Conservation (phyloP, 768 basidiomycete species). For the Dioszegia hungarica region DNA sequence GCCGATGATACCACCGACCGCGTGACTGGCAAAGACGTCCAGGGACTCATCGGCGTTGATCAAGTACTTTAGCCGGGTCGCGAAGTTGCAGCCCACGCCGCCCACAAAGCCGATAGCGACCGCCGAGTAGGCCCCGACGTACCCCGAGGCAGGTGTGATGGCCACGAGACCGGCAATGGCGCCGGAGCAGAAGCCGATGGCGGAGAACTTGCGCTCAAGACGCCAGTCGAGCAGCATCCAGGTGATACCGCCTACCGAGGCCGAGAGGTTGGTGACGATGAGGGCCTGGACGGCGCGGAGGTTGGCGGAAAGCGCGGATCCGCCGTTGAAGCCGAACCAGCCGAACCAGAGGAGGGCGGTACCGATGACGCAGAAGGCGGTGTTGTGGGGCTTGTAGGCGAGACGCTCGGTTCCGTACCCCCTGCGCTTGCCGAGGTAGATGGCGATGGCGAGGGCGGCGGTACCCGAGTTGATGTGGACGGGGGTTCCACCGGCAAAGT, state of each 20-base stretch:
- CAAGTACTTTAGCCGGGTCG: slow-evolving; percentile 66
- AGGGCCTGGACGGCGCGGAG: slow-evolving; percentile 76
- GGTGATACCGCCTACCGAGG: slow-evolving; percentile 67
- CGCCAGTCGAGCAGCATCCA: slow-evolving; percentile 75
- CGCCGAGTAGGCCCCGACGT: slow-evolving; percentile 59
- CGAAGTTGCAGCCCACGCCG: slow-evolving; percentile 72
- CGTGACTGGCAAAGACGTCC: slow-evolving; percentile 89
- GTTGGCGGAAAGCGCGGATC: slow-evolving; percentile 75
- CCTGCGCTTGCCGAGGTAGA: slow-evolving; percentile 77
- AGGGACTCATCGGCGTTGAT: slow-evolving; percentile 78
- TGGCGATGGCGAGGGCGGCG: slow-evolving; percentile 75
- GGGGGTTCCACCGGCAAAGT: slow-evolving; percentile 67
- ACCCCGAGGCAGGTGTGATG: slow-evolving; percentile 83
- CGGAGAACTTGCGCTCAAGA: slow-evolving; percentile 73
- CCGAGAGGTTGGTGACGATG: slow-evolving; percentile 85
- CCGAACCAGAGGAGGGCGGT: slow-evolving; percentile 85
- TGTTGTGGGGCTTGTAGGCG: slow-evolving; percentile 78
- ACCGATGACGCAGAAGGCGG: slow-evolving; percentile 73
- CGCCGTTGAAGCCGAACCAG: slow-evolving; percentile 82
- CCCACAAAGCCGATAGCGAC: slow-evolving; percentile 70
- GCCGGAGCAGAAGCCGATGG: slow-evolving; percentile 89
- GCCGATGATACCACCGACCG: slow-evolving; percentile 65
- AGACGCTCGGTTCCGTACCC: slow-evolving; percentile 52
- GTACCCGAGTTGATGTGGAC: slow-evolving; percentile 55
- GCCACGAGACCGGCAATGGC: slow-evolving; percentile 82